A percentile compares a stretch with the other conserved stretches of the same genome.
phyloP scores from a whole-genome alignment of 2,329 filamentous ascomycete genomes.

The Cytospora schulzeri region DNA sequence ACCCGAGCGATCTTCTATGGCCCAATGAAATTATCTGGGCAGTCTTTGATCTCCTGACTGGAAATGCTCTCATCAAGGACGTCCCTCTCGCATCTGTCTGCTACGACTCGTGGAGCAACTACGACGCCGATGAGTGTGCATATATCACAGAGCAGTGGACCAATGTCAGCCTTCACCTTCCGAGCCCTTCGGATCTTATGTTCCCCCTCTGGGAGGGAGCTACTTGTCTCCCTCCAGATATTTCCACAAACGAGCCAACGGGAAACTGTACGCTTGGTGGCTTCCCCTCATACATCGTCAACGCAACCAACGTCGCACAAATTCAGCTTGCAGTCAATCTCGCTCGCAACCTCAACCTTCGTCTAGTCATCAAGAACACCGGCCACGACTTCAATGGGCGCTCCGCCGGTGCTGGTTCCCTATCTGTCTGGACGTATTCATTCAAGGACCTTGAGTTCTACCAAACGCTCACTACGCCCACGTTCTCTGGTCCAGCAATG shows the following conservation, averaged over 20 bases:
- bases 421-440: slow-evolving; percentile 36
- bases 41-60: slow-evolving; percentile 11
- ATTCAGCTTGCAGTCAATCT: slow-evolving; percentile 51
- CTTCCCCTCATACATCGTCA: slow-evolving; percentile 15
- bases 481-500: slow-evolving; percentile 44
- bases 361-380: slow-evolving; percentile 54
- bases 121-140: slow-evolving; percentile 7
- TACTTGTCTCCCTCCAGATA: slow-evolving; percentile 1
- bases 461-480: slow-evolving; percentile 24
- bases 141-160: slow-evolving; percentile 10
- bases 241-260: slow-evolving; percentile 1
- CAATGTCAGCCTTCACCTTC: slow-evolving; percentile 3
- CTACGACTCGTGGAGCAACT: slow-evolving; percentile 17
- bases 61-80: slow-evolving; percentile 18
- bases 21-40: slow-evolving; percentile 14
- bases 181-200: too few species aligned
- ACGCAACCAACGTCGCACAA: slow-evolving; percentile 37
- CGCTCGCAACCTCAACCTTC: slow-evolving; percentile 48
- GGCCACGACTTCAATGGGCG: slow-evolving; percentile 53
- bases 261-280: slow-evolving; percentile 12
- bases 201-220: slow-evolving; percentile 14
- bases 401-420: slow-evolving; percentile 41
- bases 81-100: slow-evolving; percentile 15
- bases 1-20: slow-evolving; percentile 23
- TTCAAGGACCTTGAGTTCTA: slow-evolving; percentile 37